phyloP scores from a whole-genome alignment of 257 asterid genomes.

The Scutellaria galericulata region DNA sequence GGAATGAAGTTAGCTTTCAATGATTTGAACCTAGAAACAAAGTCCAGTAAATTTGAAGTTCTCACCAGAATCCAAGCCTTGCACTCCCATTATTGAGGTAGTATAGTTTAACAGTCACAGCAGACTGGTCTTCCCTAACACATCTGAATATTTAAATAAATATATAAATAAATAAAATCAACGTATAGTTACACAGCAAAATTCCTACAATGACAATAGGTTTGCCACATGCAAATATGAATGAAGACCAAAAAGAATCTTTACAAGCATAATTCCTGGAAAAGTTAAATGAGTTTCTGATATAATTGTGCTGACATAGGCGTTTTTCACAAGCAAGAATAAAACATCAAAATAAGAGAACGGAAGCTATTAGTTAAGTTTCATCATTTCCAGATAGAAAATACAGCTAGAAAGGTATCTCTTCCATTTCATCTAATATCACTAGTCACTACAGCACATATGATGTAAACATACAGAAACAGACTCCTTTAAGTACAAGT shows the following conservation, averaged over 20 bases:
- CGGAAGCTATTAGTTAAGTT: conserved; percentile 7
- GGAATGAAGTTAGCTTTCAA: conserved; percentile 35
- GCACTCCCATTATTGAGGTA: conserved; percentile 96
- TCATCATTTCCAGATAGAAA: conserved; percentile 18
- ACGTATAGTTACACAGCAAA: conserved; percentile 22
- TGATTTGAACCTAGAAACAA: conserved; percentile 26
- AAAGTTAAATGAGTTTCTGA: conserved; percentile 8
- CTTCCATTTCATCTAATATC: conserved; percentile 23
- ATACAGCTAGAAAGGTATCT: background rate
- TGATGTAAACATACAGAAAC: background rate
- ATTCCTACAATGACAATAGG: conserved; percentile 1
- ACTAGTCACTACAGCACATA: conserved; percentile 3
- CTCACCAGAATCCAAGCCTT: conserved; percentile 98
- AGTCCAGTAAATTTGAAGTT: conserved; percentile 27
- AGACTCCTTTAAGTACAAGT: background rate
- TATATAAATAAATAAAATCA: conserved; percentile 7
- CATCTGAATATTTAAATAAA: conserved; percentile 60
- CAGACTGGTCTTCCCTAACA: conserved; percentile 90
- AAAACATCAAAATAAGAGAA: conserved; percentile 25
- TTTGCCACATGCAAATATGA: conserved; percentile 19
- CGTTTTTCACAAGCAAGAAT: background rate
- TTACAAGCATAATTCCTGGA: conserved; percentile 26
- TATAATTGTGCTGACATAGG: conserved; percentile 17
- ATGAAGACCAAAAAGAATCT: conserved; percentile 24
- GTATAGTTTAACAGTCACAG: conserved; percentile 78